Evolutionary conservation across 805 yeast species (phyloP).

Genomic region (Yarrowia sp.): DNA sequence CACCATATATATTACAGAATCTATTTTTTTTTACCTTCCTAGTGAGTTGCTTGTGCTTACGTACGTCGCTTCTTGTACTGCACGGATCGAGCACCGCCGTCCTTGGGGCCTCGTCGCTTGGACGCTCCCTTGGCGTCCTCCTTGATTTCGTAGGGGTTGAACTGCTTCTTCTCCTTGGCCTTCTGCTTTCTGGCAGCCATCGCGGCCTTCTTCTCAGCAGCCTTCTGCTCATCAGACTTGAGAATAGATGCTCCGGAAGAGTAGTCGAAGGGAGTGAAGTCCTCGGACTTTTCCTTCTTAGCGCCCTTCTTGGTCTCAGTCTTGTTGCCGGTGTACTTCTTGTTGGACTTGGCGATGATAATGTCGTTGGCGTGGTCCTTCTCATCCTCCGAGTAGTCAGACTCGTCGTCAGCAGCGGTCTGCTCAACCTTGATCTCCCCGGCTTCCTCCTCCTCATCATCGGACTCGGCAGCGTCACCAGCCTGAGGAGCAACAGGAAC

Average conservation of each 20-base stretch:
- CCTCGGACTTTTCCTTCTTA: constrained; percentile 7
- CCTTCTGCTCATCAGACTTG: constrained; percentile 25
- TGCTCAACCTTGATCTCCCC: background rate
- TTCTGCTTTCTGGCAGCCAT: constrained; percentile 2
- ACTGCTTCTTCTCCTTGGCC: constrained; percentile 27
- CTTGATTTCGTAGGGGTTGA: constrained; percentile 33
- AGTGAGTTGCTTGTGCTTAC: background rate
- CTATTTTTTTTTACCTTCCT: background rate
- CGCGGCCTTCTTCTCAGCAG: constrained; percentile 11
- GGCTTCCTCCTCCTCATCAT: background rate
- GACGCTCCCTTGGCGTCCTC: constrained; percentile 30
- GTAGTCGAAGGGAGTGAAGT: constrained; percentile 35
- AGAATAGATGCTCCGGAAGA: constrained; percentile 33
- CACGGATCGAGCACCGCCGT: constrained; percentile 30
- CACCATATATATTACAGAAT: constrained; percentile 16
- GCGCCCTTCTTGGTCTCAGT: background rate
- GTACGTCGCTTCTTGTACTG: constrained; percentile 27
- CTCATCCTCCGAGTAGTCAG: constrained; percentile 6
- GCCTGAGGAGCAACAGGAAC: constrained; percentile 19
- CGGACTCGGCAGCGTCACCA: background rate
- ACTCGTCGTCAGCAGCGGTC: background rate
- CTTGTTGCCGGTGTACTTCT: constrained; percentile 18
- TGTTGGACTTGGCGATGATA: constrained; percentile 24
- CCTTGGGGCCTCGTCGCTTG: constrained; percentile 27
- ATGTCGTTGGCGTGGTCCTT: constrained; percentile 9